Base-by-base conservation (phyloP, 2,329 filamentous ascomycete genomes). In the Trichoderma endophyticum region DNA sequence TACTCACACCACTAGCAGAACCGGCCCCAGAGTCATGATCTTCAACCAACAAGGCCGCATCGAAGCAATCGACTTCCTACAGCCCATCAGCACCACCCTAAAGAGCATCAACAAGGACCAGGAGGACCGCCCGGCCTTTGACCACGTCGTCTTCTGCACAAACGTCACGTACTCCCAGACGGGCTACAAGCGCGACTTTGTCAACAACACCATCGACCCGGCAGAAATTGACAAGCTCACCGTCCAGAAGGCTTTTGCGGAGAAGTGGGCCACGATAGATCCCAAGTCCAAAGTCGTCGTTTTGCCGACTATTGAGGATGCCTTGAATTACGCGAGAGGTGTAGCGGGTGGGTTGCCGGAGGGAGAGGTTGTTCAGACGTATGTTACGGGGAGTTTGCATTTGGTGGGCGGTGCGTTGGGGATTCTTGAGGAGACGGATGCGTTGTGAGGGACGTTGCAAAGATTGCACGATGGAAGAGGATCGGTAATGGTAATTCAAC, bases 41-140 rank as follows among this genome's bases (percentile, higher is more conserved):
- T 99, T 98, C 86, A 98, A 98, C 81, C 96, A 98, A 81, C 89
- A 91, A 78, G 88, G 87, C 59, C 86, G 87, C 69, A 79, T 82
- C 32, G 86, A 87, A 77, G 83, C 86, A 43, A 80, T 88, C 30
- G 81, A 85, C 69, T 88, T 91, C 64, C 83, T 91, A 14, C 81
- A 83, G 24, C 82, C 83, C 3, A 81, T 90, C 26, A 76, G 84
- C 72, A 77, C 78, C 3, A 79, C 82, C 4, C 78, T 80, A 26
- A 75, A 78, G 51, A 79, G 78, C 72, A 75, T 76, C 0, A 76
- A 78, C 21, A n/a, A 68, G 34, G 48, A 36, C 34, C 76, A 68
- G 34, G 48, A 36, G 32, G 76, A 76, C 12, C 73, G 74, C 11
- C 75, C 80, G 1, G 76, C 82, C 0, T 95, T 97, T 78, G 89